A percentile compares a stretch with the other conserved stretches of the same genome.
Conservation (phyloP, 2,329 filamentous ascomycete species). For the Ceratocystis cacaofunesta region DNA sequence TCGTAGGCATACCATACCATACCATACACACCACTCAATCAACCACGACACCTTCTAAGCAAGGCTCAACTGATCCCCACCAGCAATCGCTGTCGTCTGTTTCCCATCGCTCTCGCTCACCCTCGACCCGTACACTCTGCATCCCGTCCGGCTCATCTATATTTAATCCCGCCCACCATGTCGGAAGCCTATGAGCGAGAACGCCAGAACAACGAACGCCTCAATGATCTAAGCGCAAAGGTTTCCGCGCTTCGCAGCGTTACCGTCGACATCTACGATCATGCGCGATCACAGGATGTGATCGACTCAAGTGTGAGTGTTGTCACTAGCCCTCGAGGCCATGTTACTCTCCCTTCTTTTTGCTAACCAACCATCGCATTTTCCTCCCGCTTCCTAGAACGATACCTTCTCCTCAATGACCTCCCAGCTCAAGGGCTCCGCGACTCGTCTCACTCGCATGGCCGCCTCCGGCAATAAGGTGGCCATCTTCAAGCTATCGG, state of each 20-base stretch:
- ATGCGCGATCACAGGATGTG: slow-evolving; percentile 72
- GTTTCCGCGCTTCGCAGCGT: slow-evolving; percentile 84
- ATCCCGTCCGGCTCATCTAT: neutral
- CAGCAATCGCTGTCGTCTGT: neutral
- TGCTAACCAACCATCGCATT: neutral
- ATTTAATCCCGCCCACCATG: slow-evolving; percentile 31
- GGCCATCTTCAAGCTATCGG: slow-evolving; percentile 77
- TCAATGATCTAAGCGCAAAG: slow-evolving; percentile 80
- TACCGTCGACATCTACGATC: slow-evolving; percentile 95
- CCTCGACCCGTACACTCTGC: neutral
- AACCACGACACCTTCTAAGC: no score
- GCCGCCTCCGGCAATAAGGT: slow-evolving; percentile 80
- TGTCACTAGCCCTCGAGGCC: no score
- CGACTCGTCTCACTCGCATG: slow-evolving; percentile 72
- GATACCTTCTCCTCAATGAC: slow-evolving; percentile 86
- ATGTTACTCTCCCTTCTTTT: neutral
- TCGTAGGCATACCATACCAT: no score
- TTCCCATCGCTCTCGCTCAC: neutral
- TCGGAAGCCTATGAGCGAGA: slow-evolving; percentile 67
- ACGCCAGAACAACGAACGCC: slow-evolving; percentile 85
- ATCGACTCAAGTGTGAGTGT: slow-evolving; percentile 69
- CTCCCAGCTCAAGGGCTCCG: slow-evolving; percentile 69
- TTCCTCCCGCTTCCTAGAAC: slow-evolving; percentile 35
- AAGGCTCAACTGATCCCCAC: no score
- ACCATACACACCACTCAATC: neutral